phyloP scores from a whole-genome alignment of 768 basidiomycete species.

The Tephrocybe sp. region DNA sequence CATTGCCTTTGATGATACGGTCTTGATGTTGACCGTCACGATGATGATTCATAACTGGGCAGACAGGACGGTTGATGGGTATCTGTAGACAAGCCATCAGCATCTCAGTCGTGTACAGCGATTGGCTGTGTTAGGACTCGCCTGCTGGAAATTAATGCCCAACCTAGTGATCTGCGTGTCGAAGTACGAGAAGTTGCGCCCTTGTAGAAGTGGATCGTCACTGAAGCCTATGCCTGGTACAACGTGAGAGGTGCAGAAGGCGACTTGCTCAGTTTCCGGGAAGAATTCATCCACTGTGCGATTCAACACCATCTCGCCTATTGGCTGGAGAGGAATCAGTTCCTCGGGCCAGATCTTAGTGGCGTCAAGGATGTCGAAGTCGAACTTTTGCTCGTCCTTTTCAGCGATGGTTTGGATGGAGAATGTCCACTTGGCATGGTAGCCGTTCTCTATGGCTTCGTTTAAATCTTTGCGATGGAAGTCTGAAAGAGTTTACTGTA shows the following conservation, averaged over 20 bases:
- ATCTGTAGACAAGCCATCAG: constrained; percentile 37
- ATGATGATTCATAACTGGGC: constrained; percentile 70
- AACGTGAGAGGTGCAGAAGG: constrained; percentile 78
- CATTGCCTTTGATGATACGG: constrained; percentile 52
- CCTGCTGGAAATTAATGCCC: constrained; percentile 79
- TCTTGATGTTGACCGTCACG: constrained; percentile 62
- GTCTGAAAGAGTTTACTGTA: constrained; percentile 37
- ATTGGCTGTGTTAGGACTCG: constrained; percentile 20
- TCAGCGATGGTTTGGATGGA: constrained; percentile 74
- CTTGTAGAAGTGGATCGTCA: constrained; percentile 80
- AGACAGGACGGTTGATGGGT: constrained; percentile 81
- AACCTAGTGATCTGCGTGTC: constrained; percentile 84
- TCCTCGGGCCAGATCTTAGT: constrained; percentile 89
- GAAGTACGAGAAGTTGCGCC: constrained; percentile 84
- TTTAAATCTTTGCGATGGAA: constrained; percentile 86
- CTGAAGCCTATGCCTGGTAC: constrained; percentile 72
- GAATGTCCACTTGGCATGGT: constrained; percentile 76
- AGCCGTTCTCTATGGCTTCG: constrained; percentile 76
- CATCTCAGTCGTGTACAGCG: not conserved
- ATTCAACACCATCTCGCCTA: constrained; percentile 74
- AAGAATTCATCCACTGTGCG: constrained; percentile 75
- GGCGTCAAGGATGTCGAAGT: constrained; percentile 85
- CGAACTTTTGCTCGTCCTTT: constrained; percentile 75
- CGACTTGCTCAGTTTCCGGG: constrained; percentile 85
- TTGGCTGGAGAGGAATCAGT: constrained; percentile 69